Evolutionary conservation across 441 rosid species (phyloP).

Genomic region (Aquilaria agallochum): DNA sequence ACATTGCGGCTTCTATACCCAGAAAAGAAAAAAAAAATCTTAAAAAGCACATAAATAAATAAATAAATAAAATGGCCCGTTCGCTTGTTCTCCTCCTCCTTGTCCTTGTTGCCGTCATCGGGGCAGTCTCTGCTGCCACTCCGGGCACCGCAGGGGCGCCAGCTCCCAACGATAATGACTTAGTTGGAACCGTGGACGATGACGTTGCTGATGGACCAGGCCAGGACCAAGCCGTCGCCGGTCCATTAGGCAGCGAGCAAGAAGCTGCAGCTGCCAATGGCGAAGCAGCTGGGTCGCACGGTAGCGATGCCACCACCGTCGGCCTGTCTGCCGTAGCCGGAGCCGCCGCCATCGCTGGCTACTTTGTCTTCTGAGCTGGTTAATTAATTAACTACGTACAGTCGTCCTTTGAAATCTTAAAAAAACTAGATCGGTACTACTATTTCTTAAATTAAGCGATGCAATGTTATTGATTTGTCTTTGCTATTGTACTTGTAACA

Average conservation of each 20-base stretch:
- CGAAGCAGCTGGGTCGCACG: conserved; percentile 7
- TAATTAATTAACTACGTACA: conserved; percentile 19
- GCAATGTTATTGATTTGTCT: too few species aligned
- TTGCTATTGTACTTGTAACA: too few species aligned
- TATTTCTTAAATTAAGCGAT: too few species aligned
- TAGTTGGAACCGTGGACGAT: conserved; percentile 25
- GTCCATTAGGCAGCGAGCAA: conserved; percentile 33
- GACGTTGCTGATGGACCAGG: conserved; percentile 22
- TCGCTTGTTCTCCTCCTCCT: conserved; percentile 34
- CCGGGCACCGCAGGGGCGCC: conserved; percentile 18
- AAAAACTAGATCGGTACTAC: too few species aligned
- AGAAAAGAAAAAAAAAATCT: background rate
- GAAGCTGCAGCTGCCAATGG: conserved; percentile 9
- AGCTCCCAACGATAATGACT: conserved; percentile 16
- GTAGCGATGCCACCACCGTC: conserved; percentile 16
- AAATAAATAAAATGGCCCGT: conserved; percentile 35
- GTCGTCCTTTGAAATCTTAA: too few species aligned
- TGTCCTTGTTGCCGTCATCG: conserved; percentile 42
- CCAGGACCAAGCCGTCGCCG: conserved; percentile 31
- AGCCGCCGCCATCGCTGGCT: conserved; percentile 27
- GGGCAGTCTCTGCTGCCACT: conserved; percentile 38
- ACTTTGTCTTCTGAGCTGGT: conserved; percentile 26
- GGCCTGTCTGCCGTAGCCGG: conserved; percentile 25
- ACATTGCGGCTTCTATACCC: conserved; percentile 3
- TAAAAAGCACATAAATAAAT: background rate